phyloP scores from a whole-genome alignment of 2,329 filamentous ascomycete species.

The Paracoccidioides brasiliensis region DNA sequence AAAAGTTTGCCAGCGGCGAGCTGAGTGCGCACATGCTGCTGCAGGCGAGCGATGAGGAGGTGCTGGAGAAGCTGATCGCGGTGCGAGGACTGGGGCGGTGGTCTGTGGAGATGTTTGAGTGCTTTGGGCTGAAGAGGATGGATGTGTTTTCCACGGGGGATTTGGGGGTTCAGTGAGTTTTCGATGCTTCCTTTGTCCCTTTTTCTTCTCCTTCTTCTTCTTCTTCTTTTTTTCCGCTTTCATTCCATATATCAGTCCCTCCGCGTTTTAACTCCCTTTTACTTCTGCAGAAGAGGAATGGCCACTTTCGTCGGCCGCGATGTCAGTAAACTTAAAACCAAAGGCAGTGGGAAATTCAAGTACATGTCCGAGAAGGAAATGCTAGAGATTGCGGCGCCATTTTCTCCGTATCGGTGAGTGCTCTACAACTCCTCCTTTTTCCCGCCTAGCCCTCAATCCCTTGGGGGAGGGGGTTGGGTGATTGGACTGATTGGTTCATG shows the following conservation, averaged over 20 bases:
- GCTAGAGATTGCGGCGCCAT: slow-evolving; percentile 65
- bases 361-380: slow-evolving; percentile 95
- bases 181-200: not conserved
- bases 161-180: slow-evolving; percentile 66
- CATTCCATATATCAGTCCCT: too few relatives aligned
- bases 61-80: slow-evolving; percentile 68
- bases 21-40: slow-evolving; percentile 64
- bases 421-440: not conserved
- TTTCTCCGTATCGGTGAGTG: slow-evolving; percentile 62
- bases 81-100: slow-evolving; percentile 79
- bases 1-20: slow-evolving; percentile 65
- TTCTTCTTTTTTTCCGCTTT: not conserved
- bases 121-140: slow-evolving; percentile 84
- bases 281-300: slow-evolving; percentile 55
- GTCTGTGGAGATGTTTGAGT: slow-evolving; percentile 97
- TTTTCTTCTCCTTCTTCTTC: not conserved
- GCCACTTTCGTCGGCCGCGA: slow-evolving; percentile 74
- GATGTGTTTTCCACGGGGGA: slow-evolving; percentile 91
- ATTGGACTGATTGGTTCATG: not conserved
- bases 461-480: not conserved
- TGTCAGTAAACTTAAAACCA: slow-evolving; percentile 67
- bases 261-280: not conserved
- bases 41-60: slow-evolving; percentile 69
- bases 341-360: slow-evolving; percentile 82
- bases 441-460: not conserved